Evolutionary conservation across 148 eudicot species (phyloP).

Genomic region (Vaccinium macrocarpon): DNA sequence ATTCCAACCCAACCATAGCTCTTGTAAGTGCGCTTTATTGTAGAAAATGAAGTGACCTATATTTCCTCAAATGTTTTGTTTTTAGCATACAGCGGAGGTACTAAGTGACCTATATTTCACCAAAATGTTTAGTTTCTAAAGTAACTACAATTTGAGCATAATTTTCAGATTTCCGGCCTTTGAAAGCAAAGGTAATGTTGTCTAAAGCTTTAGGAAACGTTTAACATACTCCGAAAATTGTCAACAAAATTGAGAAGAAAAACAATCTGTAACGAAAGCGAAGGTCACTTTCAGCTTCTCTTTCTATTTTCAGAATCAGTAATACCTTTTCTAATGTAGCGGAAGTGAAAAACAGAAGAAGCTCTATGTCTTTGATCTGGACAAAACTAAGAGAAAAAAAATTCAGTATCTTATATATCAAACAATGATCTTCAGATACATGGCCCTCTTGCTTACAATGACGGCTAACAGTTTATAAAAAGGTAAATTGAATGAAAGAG

Average conservation of each 20-base stretch:
- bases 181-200: not conserved
- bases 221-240: not conserved
- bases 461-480: too few relatives aligned
- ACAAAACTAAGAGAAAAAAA: too few relatives aligned
- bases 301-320: too few relatives aligned
- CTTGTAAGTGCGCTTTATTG: slow-evolving; percentile 38
- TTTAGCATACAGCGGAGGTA: not conserved
- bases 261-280: not conserved
- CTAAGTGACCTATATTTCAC: not conserved
- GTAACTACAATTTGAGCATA: not conserved
- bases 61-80: not conserved
- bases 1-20: slow-evolving; percentile 96
- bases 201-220: not conserved
- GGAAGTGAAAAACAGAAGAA: too few relatives aligned
- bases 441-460: too few relatives aligned
- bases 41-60: not conserved
- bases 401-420: too few relatives aligned
- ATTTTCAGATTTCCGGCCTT: not conserved
- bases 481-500: too few relatives aligned
- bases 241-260: not conserved
- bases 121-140: not conserved
- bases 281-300: too few relatives aligned
- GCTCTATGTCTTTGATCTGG: too few relatives aligned
- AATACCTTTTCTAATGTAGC: too few relatives aligned
- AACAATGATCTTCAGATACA: too few relatives aligned